Conservation (phyloP, 2,329 filamentous ascomycete genomes). For the Aspergillus amoenus region DNA sequence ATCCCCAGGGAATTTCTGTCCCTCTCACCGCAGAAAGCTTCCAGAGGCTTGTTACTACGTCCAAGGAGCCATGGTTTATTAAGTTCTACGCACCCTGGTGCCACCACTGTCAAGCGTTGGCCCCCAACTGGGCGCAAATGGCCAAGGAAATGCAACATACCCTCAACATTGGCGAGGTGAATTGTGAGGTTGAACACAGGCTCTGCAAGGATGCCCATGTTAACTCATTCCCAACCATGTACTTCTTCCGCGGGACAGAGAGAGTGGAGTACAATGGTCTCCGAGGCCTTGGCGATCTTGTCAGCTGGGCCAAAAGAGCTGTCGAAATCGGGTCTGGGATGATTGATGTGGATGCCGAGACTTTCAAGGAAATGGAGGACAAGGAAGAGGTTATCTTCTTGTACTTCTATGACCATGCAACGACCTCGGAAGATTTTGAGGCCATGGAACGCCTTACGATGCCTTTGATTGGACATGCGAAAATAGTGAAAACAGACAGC, state of each 20-base stretch:
- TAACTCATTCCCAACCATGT: conserved; percentile 79
- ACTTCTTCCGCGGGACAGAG: conserved; percentile 91
- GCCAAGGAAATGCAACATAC: conserved; percentile 86
- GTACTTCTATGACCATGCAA: conserved; percentile 97
- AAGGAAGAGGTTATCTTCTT: conserved; percentile 94
- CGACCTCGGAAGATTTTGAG: conserved; percentile 85
- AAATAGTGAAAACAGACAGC: conserved; percentile 87
- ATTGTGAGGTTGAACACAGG: conserved; percentile 80
- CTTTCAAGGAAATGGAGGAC: conserved; percentile 80
- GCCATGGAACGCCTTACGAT: conserved; percentile 84
- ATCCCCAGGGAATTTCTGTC: conserved; percentile 72
- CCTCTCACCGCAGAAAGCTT: conserved; percentile 81
- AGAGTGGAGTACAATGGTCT: conserved; percentile 91
- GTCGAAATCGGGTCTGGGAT: conserved; percentile 75
- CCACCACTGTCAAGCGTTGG: conserved; percentile 89
- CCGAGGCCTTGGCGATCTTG: conserved; percentile 84
- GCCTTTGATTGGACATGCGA: conserved; percentile 85
- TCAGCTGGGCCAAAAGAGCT: conserved; percentile 83
- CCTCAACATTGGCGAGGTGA: conserved; percentile 92
- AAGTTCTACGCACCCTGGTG: conserved; percentile 99
- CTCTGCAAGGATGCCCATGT: conserved; percentile 91
- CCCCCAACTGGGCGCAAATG: conserved; percentile 84
- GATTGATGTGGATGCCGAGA: conserved; percentile 72
- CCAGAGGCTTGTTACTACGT: conserved; percentile 78
- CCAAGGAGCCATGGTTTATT: conserved; percentile 93